Evolutionary conservation across 2,329 filamentous ascomycete genomes (phyloP).

Genomic region (Phyllosticta paracitricarpa): DNA sequence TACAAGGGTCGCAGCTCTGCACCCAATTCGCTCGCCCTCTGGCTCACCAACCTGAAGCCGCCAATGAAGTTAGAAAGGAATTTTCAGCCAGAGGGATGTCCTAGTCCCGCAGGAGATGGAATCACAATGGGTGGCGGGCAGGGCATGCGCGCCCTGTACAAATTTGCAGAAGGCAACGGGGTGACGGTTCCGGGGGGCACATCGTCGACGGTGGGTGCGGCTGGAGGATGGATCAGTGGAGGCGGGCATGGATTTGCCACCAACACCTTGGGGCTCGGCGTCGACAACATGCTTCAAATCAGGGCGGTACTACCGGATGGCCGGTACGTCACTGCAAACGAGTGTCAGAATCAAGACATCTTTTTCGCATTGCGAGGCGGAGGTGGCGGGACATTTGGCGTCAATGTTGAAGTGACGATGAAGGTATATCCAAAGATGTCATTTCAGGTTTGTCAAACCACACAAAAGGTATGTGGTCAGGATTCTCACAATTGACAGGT

Average conservation of each 20-base stretch:
- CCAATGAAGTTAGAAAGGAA: neutral
- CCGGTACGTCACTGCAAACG: slow-evolving; percentile 21
- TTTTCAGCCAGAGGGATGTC: neutral
- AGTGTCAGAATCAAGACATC: slow-evolving; percentile 24
- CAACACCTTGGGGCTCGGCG: slow-evolving; percentile 32
- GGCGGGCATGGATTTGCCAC: slow-evolving; percentile 48
- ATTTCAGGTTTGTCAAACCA: neutral
- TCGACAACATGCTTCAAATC: slow-evolving; percentile 26
- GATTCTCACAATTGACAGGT: neutral
- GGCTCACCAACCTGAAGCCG: neutral
- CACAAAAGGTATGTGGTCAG: neutral
- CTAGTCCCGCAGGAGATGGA: neutral
- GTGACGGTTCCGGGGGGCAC: slow-evolving; percentile 45
- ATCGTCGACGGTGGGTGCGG: slow-evolving; percentile 41
- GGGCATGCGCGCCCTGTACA: slow-evolving; percentile 44
- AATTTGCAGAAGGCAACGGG: slow-evolving; percentile 36
- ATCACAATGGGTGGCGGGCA: slow-evolving; percentile 44
- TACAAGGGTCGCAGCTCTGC: no score
- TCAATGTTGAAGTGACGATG: slow-evolving; percentile 16
- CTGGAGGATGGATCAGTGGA: slow-evolving; percentile 37
- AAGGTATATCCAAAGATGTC: slow-evolving; percentile 23
- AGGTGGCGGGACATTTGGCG: slow-evolving; percentile 21
- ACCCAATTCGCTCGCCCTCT: neutral
- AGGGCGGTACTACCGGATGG: slow-evolving; percentile 26
- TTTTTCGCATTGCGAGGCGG: slow-evolving; percentile 29